These are phyloP conservation scores for Jacaranda copaia DNA, from an alignment of 257 asterid genomes.

Conservation along the genomic window DNA sequence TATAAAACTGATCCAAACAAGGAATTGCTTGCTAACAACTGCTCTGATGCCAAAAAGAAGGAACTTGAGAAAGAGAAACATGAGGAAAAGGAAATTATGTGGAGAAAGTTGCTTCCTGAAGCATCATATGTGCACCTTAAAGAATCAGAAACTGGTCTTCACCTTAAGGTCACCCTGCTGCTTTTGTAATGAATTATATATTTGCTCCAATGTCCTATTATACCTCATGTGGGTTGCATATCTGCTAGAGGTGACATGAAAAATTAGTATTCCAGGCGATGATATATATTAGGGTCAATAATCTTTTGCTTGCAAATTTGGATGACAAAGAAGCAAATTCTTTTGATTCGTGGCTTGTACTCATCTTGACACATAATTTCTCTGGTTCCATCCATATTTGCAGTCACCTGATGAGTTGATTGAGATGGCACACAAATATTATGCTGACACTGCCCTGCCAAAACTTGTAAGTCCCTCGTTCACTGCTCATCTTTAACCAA, in stretches of 20 bases:
- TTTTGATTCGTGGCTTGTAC: slow-evolving; percentile 28
- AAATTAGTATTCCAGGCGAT: slow-evolving; percentile 17
- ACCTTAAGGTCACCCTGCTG: slow-evolving; percentile 63
- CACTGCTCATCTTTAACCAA: slow-evolving; percentile 19
- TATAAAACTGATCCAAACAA: slow-evolving; percentile 53
- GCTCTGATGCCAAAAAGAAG: slow-evolving; percentile 48
- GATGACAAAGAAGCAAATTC: slow-evolving; percentile 2
- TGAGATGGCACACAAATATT: slow-evolving; percentile 77
- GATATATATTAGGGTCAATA: slow-evolving; percentile 12
- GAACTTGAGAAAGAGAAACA: slow-evolving; percentile 65
- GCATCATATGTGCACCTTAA: slow-evolving; percentile 74
- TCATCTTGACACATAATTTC: slow-evolving; percentile 34
- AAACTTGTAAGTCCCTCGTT: slow-evolving; percentile 61
- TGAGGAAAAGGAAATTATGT: slow-evolving; percentile 60
- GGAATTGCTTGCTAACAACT: slow-evolving; percentile 47
- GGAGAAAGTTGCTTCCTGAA: slow-evolving; percentile 70
- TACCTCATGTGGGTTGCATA: slow-evolving; percentile 26
- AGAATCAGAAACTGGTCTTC: slow-evolving; percentile 85
- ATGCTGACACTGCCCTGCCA: slow-evolving; percentile 77
- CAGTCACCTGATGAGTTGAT: slow-evolving; percentile 82
- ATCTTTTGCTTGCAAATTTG: slow-evolving; percentile 14
- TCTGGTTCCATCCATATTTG: slow-evolving; percentile 42
- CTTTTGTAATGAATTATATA: slow-evolving; percentile 28
- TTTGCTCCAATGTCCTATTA: slow-evolving; percentile 6
- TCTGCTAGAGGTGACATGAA: slow-evolving; percentile 24